Conservation (phyloP, 371 early-diverging fungal genomes). For the Rhizopus sp. region DNA sequence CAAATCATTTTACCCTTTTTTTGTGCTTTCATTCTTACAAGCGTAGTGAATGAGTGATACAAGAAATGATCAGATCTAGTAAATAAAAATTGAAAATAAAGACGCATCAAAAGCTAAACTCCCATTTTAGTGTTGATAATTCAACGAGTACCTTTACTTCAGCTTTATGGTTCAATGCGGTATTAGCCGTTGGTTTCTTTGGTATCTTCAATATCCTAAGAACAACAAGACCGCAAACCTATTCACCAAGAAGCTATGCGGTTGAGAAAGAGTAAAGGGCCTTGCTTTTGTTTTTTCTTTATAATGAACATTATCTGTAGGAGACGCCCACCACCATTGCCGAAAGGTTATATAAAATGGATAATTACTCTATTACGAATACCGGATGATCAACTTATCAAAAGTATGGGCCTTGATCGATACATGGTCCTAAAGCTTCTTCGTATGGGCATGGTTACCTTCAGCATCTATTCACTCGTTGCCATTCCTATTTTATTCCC, state of each 20-base stretch:
- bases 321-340: conserved; percentile 59
- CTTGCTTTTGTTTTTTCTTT: neutral
- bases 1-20: neutral
- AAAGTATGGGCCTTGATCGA: conserved; percentile 71
- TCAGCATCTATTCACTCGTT: conserved; percentile 57
- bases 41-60: conserved; percentile 12
- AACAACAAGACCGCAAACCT: conserved; percentile 56
- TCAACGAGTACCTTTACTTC: conserved; percentile 64
- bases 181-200: conserved; percentile 55
- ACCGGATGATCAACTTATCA: conserved; percentile 60
- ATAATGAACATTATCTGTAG: conserved; percentile 29
- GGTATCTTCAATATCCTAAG: conserved; percentile 64
- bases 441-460: conserved; percentile 59
- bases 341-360: conserved; percentile 61
- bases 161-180: conserved; percentile 68
- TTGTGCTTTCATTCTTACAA: conserved; percentile 2
- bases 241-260: conserved; percentile 71
- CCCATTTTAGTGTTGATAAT: conserved; percentile 33
- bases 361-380: conserved; percentile 55
- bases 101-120: neutral
- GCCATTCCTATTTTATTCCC: conserved; percentile 71
- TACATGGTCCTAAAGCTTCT: conserved; percentile 80
- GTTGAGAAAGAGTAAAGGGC: conserved; percentile 56
- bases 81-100: neutral
- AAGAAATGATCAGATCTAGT: conserved; percentile 12